These are phyloP conservation scores for Botryotinia convoluta DNA, from an alignment of 2,329 filamentous ascomycete species.

Conservation along the genomic window DNA sequence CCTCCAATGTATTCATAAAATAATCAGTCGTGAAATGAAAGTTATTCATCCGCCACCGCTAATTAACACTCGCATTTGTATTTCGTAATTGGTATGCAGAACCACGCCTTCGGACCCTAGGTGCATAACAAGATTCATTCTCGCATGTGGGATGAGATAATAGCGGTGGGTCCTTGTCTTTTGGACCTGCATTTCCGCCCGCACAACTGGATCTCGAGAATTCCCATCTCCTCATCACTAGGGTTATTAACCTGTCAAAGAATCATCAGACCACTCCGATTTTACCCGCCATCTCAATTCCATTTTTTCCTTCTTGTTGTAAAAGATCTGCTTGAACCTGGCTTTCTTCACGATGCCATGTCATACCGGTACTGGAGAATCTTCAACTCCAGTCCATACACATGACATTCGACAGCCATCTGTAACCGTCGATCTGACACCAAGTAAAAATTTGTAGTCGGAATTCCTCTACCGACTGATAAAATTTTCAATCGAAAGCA, in stretches of 20 bases:
- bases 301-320: background rate
- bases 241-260: background rate
- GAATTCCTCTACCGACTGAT: slow-evolving; percentile 17
- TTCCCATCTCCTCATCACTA: slow-evolving; percentile 1
- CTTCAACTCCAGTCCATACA: background rate
- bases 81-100: slow-evolving; percentile 15
- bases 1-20: slow-evolving; percentile 9
- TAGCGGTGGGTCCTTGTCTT: slow-evolving; percentile 4
- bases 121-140: slow-evolving; percentile 15
- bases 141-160: slow-evolving; percentile 11
- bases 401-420: background rate
- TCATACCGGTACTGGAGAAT: background rate
- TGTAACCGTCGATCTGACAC: background rate
- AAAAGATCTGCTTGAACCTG: background rate
- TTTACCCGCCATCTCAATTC: background rate
- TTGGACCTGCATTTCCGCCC: slow-evolving; percentile 10
- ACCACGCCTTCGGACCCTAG: slow-evolving; percentile 15
- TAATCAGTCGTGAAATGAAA: background rate
- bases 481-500: background rate
- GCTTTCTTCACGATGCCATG: background rate
- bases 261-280: slow-evolving; percentile 6
- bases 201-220: slow-evolving; percentile 6
- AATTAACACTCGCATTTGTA: background rate
- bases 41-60: background rate
- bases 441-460: background rate